Evolutionary conservation across 2,329 filamentous ascomycete species (phyloP).

Genomic region (Pleoardoris graminearum): DNA sequence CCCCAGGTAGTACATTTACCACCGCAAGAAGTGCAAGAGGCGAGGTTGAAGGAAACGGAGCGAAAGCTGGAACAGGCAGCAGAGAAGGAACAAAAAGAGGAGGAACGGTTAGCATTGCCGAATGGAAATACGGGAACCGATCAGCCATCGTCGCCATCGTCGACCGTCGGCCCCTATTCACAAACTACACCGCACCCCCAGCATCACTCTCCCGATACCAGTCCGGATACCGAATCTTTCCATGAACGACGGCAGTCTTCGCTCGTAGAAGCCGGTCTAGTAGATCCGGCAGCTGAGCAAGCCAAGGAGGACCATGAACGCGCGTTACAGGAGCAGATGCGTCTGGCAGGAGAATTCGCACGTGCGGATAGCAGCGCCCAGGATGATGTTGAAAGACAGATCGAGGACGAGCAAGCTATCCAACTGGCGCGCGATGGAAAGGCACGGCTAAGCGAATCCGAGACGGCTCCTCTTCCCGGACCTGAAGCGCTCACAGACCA

Average conservation of each 20-base stretch:
- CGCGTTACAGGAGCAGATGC: constrained; percentile 54
- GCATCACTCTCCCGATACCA: constrained; percentile 72
- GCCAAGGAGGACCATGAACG: constrained; percentile 60
- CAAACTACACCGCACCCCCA: constrained; percentile 71
- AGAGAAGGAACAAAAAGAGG: constrained; percentile 46
- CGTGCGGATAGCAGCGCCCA: constrained; percentile 53
- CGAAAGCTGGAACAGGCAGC: constrained; percentile 43
- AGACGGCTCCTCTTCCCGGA: constrained; percentile 11
- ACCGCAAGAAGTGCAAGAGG: constrained; percentile 55
- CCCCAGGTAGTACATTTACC: constrained; percentile 53
- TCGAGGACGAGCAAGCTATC: constrained; percentile 58
- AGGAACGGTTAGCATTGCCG: constrained; percentile 37
- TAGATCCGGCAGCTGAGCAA: constrained; percentile 43
- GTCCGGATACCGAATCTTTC: constrained; percentile 65
- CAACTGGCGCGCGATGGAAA: constrained; percentile 41
- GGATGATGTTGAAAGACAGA: constrained; percentile 62
- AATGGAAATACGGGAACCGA: constrained; percentile 31
- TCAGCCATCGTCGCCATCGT: constrained; percentile 58
- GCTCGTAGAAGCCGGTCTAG: constrained; percentile 31
- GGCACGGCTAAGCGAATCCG: constrained; percentile 26
- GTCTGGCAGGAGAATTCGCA: constrained; percentile 49
- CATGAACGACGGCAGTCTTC: constrained; percentile 37
- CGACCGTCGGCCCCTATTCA: constrained; percentile 70
- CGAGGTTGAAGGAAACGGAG: constrained; percentile 49
- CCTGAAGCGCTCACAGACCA: constrained; percentile 31